Conservation (phyloP, 257 asterid species). For the Ligustrum vulgare region DNA sequence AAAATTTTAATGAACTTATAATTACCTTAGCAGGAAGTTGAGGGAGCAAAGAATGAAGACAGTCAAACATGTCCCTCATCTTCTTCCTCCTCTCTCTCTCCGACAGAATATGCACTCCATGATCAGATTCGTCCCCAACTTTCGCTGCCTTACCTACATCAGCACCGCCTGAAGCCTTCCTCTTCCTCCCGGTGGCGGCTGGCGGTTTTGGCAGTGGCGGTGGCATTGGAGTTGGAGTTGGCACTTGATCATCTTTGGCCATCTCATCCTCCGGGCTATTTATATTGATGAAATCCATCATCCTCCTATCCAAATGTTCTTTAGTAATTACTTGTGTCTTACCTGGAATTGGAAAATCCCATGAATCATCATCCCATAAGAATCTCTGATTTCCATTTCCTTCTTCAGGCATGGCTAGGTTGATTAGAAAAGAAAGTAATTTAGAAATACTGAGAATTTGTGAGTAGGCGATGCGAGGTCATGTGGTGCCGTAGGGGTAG, state of each 20-base stretch:
- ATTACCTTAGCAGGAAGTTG: not conserved
- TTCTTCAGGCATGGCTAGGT: not conserved
- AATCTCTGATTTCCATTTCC: not conserved
- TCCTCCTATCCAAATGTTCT: not conserved
- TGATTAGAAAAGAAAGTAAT: not conserved
- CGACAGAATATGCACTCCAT: not conserved
- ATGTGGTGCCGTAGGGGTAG: not conserved
- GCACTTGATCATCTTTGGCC: not conserved
- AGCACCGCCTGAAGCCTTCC: not conserved
- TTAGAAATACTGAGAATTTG: not conserved
- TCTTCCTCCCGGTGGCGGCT: not conserved
- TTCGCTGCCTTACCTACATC: not conserved
- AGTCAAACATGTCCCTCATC: slow-evolving; percentile 3
- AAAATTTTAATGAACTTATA: not conserved
- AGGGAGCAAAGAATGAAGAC: not conserved
- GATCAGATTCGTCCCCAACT: not conserved
- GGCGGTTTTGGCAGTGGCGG: not conserved
- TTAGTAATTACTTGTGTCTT: not conserved
- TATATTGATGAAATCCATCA: not conserved
- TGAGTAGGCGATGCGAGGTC: not conserved
- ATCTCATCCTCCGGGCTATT: not conserved
- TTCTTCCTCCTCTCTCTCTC: slow-evolving; percentile 9
- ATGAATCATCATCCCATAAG: not conserved
- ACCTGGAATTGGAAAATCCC: not conserved
- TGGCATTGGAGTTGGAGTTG: not conserved